Evolutionary conservation across 768 basidiomycete species (phyloP).

Genomic region (Macrolepiota albuminosa): DNA sequence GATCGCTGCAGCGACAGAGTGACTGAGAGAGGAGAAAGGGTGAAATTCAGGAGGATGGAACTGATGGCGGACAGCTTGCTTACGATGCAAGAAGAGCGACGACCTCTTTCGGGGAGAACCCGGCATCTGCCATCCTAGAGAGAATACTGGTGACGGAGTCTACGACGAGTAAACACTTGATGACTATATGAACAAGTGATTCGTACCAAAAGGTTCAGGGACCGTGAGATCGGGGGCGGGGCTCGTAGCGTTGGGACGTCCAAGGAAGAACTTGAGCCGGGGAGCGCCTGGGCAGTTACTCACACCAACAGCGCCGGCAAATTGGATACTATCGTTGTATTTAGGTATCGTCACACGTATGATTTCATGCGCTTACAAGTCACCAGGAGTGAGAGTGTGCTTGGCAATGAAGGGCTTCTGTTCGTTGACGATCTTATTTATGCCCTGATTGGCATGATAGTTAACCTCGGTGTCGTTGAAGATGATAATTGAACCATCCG

Average conservation of each 20-base stretch:
- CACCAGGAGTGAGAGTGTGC: not conserved
- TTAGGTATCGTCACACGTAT: not conserved
- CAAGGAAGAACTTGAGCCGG: not conserved
- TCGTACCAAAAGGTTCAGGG: not conserved
- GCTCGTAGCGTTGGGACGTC: not conserved
- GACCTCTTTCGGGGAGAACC: not conserved
- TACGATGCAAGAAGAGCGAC: constrained; percentile 1
- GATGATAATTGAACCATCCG: constrained; percentile 1
- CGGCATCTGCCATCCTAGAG: constrained; percentile 1
- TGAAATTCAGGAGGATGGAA: not conserved
- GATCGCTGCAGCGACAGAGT: constrained; percentile 2
- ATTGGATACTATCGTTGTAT: not conserved
- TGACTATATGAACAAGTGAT: not conserved
- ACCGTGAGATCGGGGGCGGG: not conserved
- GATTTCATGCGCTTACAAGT: not conserved
- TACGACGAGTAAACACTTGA: not conserved
- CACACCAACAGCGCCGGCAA: not conserved
- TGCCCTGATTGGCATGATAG: not conserved
- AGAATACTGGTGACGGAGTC: not conserved
- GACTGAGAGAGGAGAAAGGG: not conserved
- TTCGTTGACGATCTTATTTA: not conserved
- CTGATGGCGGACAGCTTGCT: not conserved
- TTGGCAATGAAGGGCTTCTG: not conserved
- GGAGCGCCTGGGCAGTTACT: constrained; percentile 1
- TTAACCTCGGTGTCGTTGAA: not conserved